phyloP scores from a whole-genome alignment of 257 asterid species.

The Scutellaria barbata region DNA sequence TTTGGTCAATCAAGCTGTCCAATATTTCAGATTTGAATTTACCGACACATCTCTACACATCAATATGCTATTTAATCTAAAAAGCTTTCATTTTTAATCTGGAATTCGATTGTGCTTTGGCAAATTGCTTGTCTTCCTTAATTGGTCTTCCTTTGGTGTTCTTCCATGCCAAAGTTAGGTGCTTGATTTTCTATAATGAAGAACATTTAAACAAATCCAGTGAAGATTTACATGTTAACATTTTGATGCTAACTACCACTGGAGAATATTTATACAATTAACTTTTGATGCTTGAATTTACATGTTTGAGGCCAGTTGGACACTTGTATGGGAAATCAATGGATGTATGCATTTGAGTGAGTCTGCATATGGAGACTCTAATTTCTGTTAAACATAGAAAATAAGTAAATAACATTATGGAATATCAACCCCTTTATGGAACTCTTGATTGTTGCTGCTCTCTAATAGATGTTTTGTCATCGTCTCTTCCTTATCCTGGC shows the following conservation, averaged over 20 bases:
- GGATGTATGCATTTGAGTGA: constrained; percentile 24
- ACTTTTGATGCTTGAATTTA: constrained; percentile 26
- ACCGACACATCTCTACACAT: background rate
- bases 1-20: background rate
- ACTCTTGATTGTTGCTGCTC: constrained; percentile 43
- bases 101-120: constrained; percentile 2
- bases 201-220: constrained; percentile 30
- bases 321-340: constrained; percentile 19
- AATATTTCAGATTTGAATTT: background rate
- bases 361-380: constrained; percentile 31
- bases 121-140: constrained; percentile 11
- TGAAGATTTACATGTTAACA: constrained; percentile 41
- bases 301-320: constrained; percentile 35
- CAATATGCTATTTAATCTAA: constrained; percentile 2
- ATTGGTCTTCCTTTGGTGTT: constrained; percentile 1
- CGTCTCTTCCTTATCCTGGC: constrained; percentile 47
- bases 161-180: constrained; percentile 30
- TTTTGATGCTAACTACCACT: constrained; percentile 22
- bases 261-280: background rate
- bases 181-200: constrained; percentile 5
- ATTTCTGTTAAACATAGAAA: background rate
- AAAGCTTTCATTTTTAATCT: constrained; percentile 16
- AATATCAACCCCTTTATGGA: constrained; percentile 47
- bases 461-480: constrained; percentile 66
- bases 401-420: constrained; percentile 38